phyloP scores from a whole-genome alignment of 2,329 filamentous ascomycete species.

The Neonectria faginata region DNA sequence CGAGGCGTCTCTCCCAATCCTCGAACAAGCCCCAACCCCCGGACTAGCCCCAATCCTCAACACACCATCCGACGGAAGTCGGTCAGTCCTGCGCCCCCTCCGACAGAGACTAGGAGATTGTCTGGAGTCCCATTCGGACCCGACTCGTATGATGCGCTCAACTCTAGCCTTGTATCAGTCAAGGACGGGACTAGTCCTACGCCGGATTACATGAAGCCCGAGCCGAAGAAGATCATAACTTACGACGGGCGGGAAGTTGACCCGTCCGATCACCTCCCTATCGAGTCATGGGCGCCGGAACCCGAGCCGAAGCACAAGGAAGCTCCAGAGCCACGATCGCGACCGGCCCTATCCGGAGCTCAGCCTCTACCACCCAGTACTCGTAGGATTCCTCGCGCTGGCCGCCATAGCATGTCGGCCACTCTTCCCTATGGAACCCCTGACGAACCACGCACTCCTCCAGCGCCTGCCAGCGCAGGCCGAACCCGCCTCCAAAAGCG shows the following conservation, averaged over 20 bases:
- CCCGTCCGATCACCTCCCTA: constrained; percentile 82
- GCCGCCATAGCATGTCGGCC: constrained; percentile 62
- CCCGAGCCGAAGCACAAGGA: constrained; percentile 65
- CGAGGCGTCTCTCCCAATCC: constrained; percentile 54
- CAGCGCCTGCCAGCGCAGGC: constrained; percentile 52
- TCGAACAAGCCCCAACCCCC: constrained; percentile 51
- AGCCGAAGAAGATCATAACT: constrained; percentile 76
- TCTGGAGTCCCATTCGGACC: constrained; percentile 79
- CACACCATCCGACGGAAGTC: constrained; percentile 77
- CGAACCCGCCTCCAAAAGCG: constrained; percentile 77
- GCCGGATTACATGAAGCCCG: constrained; percentile 56
- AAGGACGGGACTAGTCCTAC: constrained; percentile 53
- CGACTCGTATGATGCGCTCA: constrained; percentile 80
- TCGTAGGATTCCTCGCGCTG: constrained; percentile 63
- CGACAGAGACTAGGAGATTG: constrained; percentile 60
- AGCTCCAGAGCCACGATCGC: constrained; percentile 50
- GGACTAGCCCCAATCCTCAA: constrained; percentile 55
- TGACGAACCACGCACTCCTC: constrained; percentile 50
- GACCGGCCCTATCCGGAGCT: constrained; percentile 64
- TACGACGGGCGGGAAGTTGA: constrained; percentile 82
- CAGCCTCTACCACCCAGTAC: constrained; percentile 64
- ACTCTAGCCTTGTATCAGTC: constrained; percentile 64
- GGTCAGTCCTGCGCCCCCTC: constrained; percentile 75
- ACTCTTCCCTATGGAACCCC: constrained; percentile 48
- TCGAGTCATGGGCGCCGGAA: constrained; percentile 82